These are phyloP conservation scores for Neonectria faginata DNA, from an alignment of 2,329 filamentous ascomycete genomes.

Conservation along the genomic window DNA sequence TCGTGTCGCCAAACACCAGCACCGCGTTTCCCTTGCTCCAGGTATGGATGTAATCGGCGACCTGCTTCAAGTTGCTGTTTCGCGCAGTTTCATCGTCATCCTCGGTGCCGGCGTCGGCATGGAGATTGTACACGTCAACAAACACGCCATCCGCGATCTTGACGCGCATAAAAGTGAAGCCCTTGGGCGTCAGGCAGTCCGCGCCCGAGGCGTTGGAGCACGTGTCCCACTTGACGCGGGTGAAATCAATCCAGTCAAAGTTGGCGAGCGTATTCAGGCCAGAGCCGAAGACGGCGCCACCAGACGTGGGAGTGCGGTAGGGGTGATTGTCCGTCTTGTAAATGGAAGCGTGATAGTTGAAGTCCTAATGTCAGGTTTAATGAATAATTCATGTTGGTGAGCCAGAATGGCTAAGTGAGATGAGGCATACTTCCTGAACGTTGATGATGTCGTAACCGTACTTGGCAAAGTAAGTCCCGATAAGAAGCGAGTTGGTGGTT, in stretches of 20 bases:
- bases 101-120: conserved; percentile 69
- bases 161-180: conserved; percentile 75
- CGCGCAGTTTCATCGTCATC: conserved; percentile 65
- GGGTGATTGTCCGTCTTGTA: conserved; percentile 71
- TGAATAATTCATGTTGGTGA: too few relatives aligned
- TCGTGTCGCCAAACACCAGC: conserved; percentile 73
- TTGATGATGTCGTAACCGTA: conserved; percentile 72
- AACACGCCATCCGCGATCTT: conserved; percentile 63
- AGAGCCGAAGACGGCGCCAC: conserved; percentile 71
- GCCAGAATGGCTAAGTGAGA: not conserved
- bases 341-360: conserved; percentile 74
- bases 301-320: conserved; percentile 72
- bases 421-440: conserved; percentile 63
- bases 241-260: conserved; percentile 64
- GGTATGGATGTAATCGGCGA: conserved; percentile 66
- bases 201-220: conserved; percentile 66
- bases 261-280: conserved; percentile 74
- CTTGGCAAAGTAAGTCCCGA: conserved; percentile 67
- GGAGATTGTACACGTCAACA: conserved; percentile 74
- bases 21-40: conserved; percentile 71
- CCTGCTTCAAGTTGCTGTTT: conserved; percentile 69
- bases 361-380: conserved; percentile 55
- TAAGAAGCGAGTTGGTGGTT: conserved; percentile 64
- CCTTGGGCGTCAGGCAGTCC: conserved; percentile 77
- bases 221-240: conserved; percentile 68